Conservation (phyloP, 179 eudicot genomes). For the Sideroxylon spinosum region DNA sequence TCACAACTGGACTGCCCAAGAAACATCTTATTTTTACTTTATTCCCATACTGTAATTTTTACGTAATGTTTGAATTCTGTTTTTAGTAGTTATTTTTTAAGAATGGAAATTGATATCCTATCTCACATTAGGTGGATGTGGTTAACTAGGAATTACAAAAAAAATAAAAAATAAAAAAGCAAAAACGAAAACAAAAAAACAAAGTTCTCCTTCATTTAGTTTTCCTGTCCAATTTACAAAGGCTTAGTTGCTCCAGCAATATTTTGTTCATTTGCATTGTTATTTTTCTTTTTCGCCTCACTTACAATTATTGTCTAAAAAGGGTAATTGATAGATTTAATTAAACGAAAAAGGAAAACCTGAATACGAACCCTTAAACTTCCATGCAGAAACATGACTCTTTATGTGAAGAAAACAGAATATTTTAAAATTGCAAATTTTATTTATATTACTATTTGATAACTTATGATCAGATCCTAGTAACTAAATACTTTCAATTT, state of each 20-base stretch:
- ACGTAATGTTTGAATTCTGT: too few species aligned
- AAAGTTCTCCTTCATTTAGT: too few species aligned
- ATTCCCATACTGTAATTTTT: too few species aligned
- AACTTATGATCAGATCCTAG: too few species aligned
- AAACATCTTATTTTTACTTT: not conserved
- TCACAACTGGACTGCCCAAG: not conserved
- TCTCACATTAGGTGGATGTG: not conserved
- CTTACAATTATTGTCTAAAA: not conserved
- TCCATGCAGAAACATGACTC: not conserved
- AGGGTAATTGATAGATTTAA: not conserved
- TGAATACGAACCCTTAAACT: not conserved
- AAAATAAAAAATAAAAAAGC: not conserved
- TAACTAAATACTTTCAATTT: too few species aligned
- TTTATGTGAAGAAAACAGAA: not conserved
- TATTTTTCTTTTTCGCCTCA: too few species aligned
- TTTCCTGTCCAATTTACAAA: too few species aligned
- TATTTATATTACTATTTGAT: not conserved
- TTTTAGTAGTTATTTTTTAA: not conserved
- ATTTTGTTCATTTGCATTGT: not conserved
- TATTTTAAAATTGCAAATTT: not conserved
- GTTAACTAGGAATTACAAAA: not conserved
- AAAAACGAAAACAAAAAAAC: too few species aligned
- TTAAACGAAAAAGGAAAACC: too few species aligned
- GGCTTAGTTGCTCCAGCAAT: too few species aligned
- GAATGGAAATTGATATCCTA: not conserved